Base-by-base conservation (phyloP, 495 filamentous ascomycete species). In the Recurvomyces mirabilis region DNA sequence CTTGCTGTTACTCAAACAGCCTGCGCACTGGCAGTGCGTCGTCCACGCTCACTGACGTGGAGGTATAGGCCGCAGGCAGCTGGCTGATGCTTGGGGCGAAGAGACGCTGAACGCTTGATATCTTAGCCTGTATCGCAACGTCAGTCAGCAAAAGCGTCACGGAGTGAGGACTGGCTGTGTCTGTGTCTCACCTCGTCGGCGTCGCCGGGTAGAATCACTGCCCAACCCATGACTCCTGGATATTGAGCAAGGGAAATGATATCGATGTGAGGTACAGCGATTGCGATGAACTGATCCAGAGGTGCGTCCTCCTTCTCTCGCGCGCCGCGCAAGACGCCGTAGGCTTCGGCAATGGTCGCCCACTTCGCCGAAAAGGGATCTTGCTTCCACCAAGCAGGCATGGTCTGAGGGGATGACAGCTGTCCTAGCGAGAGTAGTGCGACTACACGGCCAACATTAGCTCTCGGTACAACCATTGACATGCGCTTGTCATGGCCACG, bases 261-360 rank as follows among this genome's bases (percentile, higher is more conserved):
- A 15, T 34, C 33, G 3, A 43, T 43, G 32, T 28, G 29, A 20
- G 39, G 38, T 10, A 36, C 29, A 19, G 14, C 18, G 30, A 40
- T 15, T 10, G 12, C 24, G 32, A 36, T 20, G 40, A 33, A 48
- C 40, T 22, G 17, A 20, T 48, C 39, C 3, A 49, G 39, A 4
- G 46, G 46, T 19, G 24, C 28, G 25, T 49, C 46, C 20, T 33
- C 45, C 20, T 48, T 35, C 45, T 42, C 38, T 15, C 45, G 37
- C 4, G 15, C 23, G 1, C 26, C 45, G 10, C 46, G 18, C 24
- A 36, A 17, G 29, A 43, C 25, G 39, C 46, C 43, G 39, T 43
- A 49, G 17, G 46, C 46, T 21, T 49, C 43, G 39, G 46, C 46
- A 23, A 49, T 38, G 15, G 43, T 36, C n/a, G 39, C 24, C 46